These are phyloP conservation scores for Dictyostelium discoideum DNA, from an alignment of 78 protist species.

Conservation along the genomic window DNA sequence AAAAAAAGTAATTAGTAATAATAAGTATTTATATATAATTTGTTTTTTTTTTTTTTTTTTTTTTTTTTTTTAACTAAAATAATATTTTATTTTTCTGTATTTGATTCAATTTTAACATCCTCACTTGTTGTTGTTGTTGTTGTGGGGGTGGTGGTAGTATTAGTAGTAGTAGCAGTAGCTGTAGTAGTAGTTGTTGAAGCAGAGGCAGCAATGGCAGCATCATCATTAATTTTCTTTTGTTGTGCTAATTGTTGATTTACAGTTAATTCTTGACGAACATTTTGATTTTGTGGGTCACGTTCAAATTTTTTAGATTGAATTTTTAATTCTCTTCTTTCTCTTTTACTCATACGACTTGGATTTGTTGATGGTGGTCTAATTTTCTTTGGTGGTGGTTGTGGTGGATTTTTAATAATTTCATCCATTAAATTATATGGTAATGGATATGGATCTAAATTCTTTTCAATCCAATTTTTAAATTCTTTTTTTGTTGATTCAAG, in stretches of 20 bases:
- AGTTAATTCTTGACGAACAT: background rate
- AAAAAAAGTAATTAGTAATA: too few relatives aligned
- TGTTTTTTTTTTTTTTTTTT: background rate
- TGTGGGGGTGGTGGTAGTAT: background rate
- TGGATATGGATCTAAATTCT: conserved; percentile 53
- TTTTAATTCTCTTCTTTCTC: background rate
- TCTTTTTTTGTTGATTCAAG: conserved; percentile 6
- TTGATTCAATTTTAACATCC: background rate
- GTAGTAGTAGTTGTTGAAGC: background rate
- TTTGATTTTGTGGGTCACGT: background rate
- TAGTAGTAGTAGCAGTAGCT: background rate
- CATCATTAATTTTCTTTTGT: background rate
- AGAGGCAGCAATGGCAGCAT: background rate
- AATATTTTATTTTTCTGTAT: background rate
- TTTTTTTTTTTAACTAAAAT: background rate
- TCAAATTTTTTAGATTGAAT: background rate
- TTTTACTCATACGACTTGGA: background rate
- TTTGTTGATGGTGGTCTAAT: background rate
- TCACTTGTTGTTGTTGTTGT: background rate
- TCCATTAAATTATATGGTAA: conserved; percentile 4
- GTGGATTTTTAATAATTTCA: conserved; percentile 32
- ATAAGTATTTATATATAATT: too few relatives aligned
- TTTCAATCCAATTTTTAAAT: conserved; percentile 21
- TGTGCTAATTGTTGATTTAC: background rate
- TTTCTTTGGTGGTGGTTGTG: conserved; percentile 37